These are phyloP conservation scores for Medicago lupulina DNA, from an alignment of 306 rosid genomes.

Conservation along the genomic window DNA sequence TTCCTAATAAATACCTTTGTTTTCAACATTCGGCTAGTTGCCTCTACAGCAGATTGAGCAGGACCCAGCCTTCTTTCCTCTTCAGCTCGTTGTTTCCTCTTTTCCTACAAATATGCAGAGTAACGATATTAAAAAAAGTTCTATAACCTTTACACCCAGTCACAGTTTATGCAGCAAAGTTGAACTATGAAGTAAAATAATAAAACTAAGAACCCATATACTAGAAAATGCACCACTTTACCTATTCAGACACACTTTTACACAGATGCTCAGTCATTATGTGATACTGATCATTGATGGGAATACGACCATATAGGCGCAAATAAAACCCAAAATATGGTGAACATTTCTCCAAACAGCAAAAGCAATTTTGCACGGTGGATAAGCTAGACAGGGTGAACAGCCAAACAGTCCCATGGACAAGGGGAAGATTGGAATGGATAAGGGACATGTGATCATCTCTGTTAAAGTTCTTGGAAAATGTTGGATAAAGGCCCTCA, in stretches of 20 bases:
- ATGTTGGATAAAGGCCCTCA: no score
- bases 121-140: constrained; percentile 14
- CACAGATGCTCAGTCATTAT: not conserved
- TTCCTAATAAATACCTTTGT: constrained; percentile 56
- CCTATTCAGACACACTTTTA: not conserved
- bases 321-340: no score
- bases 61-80: constrained; percentile 59
- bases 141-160: not conserved
- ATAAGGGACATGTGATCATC: no score
- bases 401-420: not conserved
- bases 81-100: constrained; percentile 53
- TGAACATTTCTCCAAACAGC: no score
- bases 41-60: constrained; percentile 78
- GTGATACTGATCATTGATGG: not conserved
- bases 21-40: constrained; percentile 63
- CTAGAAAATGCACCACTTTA: not conserved
- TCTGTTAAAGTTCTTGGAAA: no score
- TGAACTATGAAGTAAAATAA: constrained; percentile 2
- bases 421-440: no score
- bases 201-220: not conserved
- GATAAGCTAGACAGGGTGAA: not conserved
- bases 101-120: constrained; percentile 50
- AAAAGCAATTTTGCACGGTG: not conserved
- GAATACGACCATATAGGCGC: no score
- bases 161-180: not conserved